Conservation (phyloP, 345 rosid genomes). For the Pugionium cornutum region DNA sequence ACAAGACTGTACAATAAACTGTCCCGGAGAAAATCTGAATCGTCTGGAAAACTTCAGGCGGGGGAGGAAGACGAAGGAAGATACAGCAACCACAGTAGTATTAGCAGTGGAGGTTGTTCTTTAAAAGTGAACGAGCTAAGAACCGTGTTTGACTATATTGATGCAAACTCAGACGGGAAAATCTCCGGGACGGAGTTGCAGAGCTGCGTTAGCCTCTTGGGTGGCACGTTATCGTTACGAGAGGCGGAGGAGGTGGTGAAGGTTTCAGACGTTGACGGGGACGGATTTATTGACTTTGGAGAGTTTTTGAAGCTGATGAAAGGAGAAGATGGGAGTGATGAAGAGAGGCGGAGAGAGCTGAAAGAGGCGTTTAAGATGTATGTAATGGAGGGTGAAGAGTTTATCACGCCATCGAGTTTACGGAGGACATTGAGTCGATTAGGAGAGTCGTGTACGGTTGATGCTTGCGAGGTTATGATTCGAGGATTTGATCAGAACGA, state of each 20-base stretch:
- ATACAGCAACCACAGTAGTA: conserved; percentile 9
- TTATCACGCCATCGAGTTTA: conserved; percentile 59
- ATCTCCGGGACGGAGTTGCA: conserved; percentile 58
- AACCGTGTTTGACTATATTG: conserved; percentile 54
- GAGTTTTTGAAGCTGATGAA: conserved; percentile 55
- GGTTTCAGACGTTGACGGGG: conserved; percentile 54
- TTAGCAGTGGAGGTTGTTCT: conserved; percentile 2
- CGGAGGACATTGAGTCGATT: conserved; percentile 53
- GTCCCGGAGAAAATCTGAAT: conserved; percentile 34
- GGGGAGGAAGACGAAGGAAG: conserved; percentile 4
- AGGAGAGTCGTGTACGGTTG: conserved; percentile 52
- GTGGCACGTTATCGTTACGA: conserved; percentile 45
- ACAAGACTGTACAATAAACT: conserved; percentile 33
- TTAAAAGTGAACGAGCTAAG: conserved; percentile 34
- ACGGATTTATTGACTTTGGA: conserved; percentile 55
- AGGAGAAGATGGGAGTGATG: conserved; percentile 40
- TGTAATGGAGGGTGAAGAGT: conserved; percentile 50
- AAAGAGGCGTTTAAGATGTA: conserved; percentile 60
- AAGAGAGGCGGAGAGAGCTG: conserved; percentile 47
- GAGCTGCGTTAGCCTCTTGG: conserved; percentile 44
- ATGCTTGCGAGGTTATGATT: conserved; percentile 64
- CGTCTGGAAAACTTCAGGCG: not conserved
- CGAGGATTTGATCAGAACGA: conserved; percentile 60
- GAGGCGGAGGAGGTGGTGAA: conserved; percentile 56
- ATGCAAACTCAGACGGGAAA: conserved; percentile 57